A percentile compares a stretch with the other conserved stretches of the same genome.
Evolutionary conservation across 2,329 filamentous ascomycete species (phyloP).

Genomic region (Magnaporthiopsis poae): DNA sequence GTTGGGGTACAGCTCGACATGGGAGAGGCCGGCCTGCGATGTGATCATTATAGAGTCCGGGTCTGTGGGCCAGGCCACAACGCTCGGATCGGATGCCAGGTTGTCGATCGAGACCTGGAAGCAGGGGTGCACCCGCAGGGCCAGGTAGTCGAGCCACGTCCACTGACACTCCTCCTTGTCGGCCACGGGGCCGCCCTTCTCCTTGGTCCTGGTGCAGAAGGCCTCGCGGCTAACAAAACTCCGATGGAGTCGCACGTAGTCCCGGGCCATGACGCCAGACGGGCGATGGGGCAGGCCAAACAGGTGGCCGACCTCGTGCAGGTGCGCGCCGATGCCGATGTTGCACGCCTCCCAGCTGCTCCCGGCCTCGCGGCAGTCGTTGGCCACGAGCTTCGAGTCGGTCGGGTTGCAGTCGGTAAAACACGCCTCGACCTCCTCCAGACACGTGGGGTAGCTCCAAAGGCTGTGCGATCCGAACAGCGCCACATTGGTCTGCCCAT

Average conservation of each 20-base stretch:
- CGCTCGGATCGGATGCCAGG: constrained; percentile 68
- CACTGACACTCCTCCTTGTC: constrained; percentile 78
- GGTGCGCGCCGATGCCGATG: constrained; percentile 82
- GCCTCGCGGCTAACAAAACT: constrained; percentile 74
- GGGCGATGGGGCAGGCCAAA: constrained; percentile 87
- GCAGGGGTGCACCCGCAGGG: constrained; percentile 82
- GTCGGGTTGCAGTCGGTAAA: constrained; percentile 87
- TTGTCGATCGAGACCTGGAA: constrained; percentile 43
- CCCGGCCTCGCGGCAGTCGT: constrained; percentile 77
- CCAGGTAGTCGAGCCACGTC: constrained; percentile 81
- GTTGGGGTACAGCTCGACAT: constrained; percentile 70
- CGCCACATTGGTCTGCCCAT: constrained; percentile 67
- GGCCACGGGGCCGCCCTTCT: constrained; percentile 65
- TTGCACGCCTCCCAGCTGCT: constrained; percentile 95
- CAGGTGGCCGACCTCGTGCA: constrained; percentile 83
- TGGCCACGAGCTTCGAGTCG: constrained; percentile 68
- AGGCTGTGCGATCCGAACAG: constrained; percentile 89
- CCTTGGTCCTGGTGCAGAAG: constrained; percentile 77
- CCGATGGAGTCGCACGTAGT: constrained; percentile 76
- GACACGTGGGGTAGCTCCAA: constrained; percentile 77
- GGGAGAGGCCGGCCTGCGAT: constrained; percentile 72
- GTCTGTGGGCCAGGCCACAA: constrained; percentile 73
- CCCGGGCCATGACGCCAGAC: constrained; percentile 80
- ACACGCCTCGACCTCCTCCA: constrained; percentile 82
- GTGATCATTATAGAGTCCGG: constrained; percentile 66